Conservation (phyloP, 768 basidiomycete genomes). For the Austroboletus eburneus region DNA sequence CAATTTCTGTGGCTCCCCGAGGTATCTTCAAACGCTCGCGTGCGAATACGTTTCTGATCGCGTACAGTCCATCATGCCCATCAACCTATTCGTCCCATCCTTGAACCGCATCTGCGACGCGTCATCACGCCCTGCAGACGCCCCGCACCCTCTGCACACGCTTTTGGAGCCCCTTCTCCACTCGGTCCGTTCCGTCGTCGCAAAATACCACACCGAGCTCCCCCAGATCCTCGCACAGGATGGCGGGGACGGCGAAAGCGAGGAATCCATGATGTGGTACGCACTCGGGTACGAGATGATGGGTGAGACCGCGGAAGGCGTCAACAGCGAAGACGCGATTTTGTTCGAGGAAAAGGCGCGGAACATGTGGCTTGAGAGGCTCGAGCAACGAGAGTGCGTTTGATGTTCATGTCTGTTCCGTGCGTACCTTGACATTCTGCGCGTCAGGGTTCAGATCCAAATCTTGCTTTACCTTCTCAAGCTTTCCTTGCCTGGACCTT, state of each 20-base stretch:
- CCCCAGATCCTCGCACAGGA: slow-evolving; percentile 54
- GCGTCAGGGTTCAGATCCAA: slow-evolving; percentile 66
- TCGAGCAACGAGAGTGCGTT: slow-evolving; percentile 66
- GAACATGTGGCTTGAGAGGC: slow-evolving; percentile 52
- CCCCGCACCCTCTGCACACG: slow-evolving; percentile 53
- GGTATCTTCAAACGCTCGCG: slow-evolving; percentile 32
- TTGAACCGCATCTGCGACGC: slow-evolving; percentile 45
- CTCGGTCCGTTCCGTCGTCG: slow-evolving; percentile 47
- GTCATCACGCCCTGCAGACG: slow-evolving; percentile 25
- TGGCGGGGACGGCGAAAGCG: slow-evolving; percentile 58
- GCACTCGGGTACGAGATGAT: slow-evolving; percentile 53
- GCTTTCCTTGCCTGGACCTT: slow-evolving; percentile 53
- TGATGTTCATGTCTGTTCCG: slow-evolving; percentile 3
- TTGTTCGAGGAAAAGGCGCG: slow-evolving; percentile 52
- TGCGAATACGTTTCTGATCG: slow-evolving; percentile 11
- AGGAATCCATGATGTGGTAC: slow-evolving; percentile 79
- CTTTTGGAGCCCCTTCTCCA: slow-evolving; percentile 61
- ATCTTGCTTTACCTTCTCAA: slow-evolving; percentile 66
- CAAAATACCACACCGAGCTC: slow-evolving; percentile 66
- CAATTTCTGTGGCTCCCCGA: slow-evolving; percentile 79
- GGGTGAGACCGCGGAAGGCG: slow-evolving; percentile 29
- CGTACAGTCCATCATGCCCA: slow-evolving; percentile 66
- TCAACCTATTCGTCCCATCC: slow-evolving; percentile 52
- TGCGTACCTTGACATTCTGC: slow-evolving; percentile 4
- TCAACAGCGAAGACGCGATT: slow-evolving; percentile 18